Conservation (phyloP, 1,284 basidiomycete genomes). For the Tremellales sp. region DNA sequence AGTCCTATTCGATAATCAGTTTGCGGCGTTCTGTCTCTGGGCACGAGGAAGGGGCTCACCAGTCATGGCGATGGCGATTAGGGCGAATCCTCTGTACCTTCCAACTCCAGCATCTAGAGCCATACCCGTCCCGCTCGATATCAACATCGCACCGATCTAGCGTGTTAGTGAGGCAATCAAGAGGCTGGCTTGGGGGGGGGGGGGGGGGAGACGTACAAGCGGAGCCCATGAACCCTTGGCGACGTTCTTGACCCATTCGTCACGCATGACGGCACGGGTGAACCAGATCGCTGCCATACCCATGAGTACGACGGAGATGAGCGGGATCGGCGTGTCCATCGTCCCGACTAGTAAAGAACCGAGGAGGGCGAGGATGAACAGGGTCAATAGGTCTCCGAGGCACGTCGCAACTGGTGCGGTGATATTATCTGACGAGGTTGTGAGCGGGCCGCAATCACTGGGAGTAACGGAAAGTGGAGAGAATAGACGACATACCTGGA, state of each 20-base stretch:
- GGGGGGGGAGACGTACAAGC: conserved; percentile 54
- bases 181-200: not conserved
- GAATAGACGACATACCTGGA: conserved; percentile 59
- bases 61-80: conserved; percentile 83
- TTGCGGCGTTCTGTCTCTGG: not conserved
- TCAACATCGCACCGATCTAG: conserved; percentile 73
- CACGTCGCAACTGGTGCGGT: conserved; percentile 89
- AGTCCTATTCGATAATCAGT: conserved; percentile 54
- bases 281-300: conserved; percentile 55
- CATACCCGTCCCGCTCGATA: conserved; percentile 85
- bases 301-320: conserved; percentile 56
- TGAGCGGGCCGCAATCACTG: not conserved
- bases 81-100: conserved; percentile 78
- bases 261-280: conserved; percentile 53
- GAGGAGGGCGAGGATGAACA: conserved; percentile 68
- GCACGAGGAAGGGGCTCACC: conserved; percentile 55
- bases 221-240: conserved; percentile 84
- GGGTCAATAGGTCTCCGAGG: conserved; percentile 85
- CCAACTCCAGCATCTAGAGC: conserved; percentile 85
- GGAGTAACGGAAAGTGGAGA: not conserved
- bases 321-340: conserved; percentile 62
- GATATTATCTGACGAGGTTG: conserved; percentile 73
- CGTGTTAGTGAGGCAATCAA: not conserved
- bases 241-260: conserved; percentile 52
- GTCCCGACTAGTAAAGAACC: conserved; percentile 59